Evolutionary conservation across 176 grass and related monocot species (phyloP), one percentile per base, ranked within the genome.

Genomic region (Ensete glaucum): DNA sequence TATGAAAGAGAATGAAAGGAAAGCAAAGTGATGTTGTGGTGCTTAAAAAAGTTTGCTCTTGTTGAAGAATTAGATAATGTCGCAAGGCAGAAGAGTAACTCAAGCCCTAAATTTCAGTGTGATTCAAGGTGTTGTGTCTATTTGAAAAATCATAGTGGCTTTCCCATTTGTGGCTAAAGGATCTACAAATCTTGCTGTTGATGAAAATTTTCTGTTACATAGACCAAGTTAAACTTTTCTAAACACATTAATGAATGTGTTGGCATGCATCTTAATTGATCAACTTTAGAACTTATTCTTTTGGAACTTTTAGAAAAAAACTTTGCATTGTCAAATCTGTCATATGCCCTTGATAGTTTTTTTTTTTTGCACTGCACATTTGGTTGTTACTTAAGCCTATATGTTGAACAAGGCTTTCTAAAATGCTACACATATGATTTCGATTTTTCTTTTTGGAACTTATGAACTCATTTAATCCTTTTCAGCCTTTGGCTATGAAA

Each of bases 401-500:
- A 20, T 51, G 11, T 10, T 63, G 53, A 52, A 68, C 51, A 75
- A 16, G 58, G 34, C 2, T 63, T 53, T n/a, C 62, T 60, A 57
- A 43, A 53, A 17, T 72, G 50, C 79, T 75, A 71, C 15, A 10
- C 63, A 52, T 23, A 12, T 74, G 9, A 56, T 26, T 11, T 17
- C 29, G 29, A 52, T 87, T 1, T 1, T 73, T 19, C 53, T 77
- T 77, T 67, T 5, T 3, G 9, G 5, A 70, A 70, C 67, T 70
- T 70, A 70, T 48, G 11, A 12, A 51, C 20, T 15, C 14, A 51
- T 50, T 70, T 19, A 19, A 3, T 80, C 51, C 34, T 73, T 85
- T 89, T 83, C 82, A 99, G 96, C 91, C 96, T 2, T 67, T 94
- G 79, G 82, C 96, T 82, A 53, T 80, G 64, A 80, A 79, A 69